Conservation (phyloP, 257 asterid species). For the Solanum tarapatanum region DNA sequence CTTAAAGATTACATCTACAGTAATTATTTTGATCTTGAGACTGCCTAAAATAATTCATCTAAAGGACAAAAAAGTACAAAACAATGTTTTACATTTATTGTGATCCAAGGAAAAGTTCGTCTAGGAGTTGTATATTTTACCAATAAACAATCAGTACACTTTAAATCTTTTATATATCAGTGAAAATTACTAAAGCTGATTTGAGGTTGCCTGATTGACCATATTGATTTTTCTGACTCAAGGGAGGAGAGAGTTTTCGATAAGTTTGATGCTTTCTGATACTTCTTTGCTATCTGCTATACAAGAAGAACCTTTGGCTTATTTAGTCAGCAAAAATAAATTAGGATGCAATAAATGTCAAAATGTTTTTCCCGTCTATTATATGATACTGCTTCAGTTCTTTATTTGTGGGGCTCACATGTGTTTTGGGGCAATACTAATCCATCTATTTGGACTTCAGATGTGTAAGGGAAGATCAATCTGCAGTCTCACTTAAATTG, state of each 20-base stretch:
- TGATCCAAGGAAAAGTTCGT: background rate
- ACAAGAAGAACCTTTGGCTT: background rate
- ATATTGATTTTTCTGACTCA: background rate
- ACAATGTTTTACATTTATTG: background rate
- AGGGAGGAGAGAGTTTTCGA: background rate
- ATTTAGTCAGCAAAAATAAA: background rate
- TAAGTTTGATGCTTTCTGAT: background rate
- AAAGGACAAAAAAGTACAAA: background rate
- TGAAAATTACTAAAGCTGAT: background rate
- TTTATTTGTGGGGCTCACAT: background rate
- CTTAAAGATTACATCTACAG: background rate
- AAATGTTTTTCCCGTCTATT: background rate
- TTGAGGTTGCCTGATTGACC: background rate
- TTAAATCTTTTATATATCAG: background rate
- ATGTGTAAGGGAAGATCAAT: conserved; percentile 88
- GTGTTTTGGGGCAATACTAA: background rate
- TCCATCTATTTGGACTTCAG: conserved; percentile 24
- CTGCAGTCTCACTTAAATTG: conserved; percentile 67
- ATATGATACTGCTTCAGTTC: background rate
- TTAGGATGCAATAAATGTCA: background rate
- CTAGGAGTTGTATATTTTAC: background rate
- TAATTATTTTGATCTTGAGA: background rate
- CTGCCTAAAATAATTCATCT: background rate
- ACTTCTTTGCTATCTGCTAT: background rate
- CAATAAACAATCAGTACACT: background rate